Percentiles rank a stretch among this genome's conserved stretches.
Evolutionary conservation across 2,329 filamentous ascomycete species (phyloP).

Genomic region (Botrytis porri): DNA sequence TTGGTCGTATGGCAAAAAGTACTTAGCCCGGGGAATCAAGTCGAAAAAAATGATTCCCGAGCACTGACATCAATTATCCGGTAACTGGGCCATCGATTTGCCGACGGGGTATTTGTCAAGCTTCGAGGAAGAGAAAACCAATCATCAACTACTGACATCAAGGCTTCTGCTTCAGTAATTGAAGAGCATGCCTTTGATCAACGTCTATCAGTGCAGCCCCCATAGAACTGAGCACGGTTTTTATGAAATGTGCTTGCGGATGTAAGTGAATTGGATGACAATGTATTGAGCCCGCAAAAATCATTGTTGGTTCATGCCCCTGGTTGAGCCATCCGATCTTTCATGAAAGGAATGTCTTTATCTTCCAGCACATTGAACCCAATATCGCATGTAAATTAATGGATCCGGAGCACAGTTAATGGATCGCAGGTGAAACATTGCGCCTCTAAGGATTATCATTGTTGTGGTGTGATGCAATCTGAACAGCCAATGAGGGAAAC

Average conservation of each 20-base stretch:
- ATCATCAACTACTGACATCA: background rate
- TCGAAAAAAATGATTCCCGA: no score
- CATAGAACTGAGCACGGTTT: background rate
- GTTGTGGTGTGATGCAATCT: background rate
- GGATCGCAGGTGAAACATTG: background rate
- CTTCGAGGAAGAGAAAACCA: background rate
- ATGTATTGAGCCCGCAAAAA: background rate
- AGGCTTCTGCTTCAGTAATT: background rate
- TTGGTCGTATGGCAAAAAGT: slow-evolving; percentile 2
- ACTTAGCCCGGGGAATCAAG: background rate
- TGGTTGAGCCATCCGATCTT: background rate
- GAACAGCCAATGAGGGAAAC: background rate
- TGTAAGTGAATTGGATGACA: no score
- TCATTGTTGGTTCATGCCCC: background rate
- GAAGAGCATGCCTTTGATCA: background rate
- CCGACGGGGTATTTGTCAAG: background rate
- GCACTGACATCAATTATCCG: background rate
- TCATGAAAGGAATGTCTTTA: no score
- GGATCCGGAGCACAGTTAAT: background rate
- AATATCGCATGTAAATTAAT: background rate
- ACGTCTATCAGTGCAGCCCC: background rate
- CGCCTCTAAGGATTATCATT: background rate
- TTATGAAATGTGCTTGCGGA: background rate
- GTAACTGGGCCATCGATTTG: background rate
- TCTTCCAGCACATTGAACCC: background rate